phyloP scores from a whole-genome alignment of 1,284 basidiomycete genomes.

The Limonomyces culmigenus region DNA sequence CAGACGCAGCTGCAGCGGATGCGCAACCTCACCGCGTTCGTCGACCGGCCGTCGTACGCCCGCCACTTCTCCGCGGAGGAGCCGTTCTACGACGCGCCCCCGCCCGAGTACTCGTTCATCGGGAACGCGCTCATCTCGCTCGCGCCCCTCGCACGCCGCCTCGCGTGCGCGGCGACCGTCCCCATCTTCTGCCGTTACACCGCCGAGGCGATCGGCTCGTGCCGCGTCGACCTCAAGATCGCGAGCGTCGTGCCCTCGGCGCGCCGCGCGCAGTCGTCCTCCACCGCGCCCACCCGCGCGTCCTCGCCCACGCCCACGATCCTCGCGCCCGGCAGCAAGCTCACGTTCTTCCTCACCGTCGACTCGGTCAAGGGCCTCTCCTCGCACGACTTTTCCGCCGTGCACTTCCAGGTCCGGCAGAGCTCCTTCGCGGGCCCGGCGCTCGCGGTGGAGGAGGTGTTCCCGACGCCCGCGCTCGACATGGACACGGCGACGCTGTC shows the following conservation, averaged over 20 bases:
- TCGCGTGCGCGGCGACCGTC: constrained; percentile 59
- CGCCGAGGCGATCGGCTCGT: constrained; percentile 84
- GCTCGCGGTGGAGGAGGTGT: constrained; percentile 64
- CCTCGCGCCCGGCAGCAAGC: constrained; percentile 55
- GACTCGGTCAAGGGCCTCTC: constrained; percentile 81
- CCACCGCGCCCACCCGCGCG: constrained; percentile 27
- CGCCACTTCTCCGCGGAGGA: constrained; percentile 88
- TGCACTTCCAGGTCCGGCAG: constrained; percentile 74
- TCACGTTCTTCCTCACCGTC: constrained; percentile 69
- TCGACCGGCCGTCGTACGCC: constrained; percentile 83
- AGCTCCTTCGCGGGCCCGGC: constrained; percentile 66
- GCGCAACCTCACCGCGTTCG: constrained; percentile 87
- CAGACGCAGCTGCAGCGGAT: constrained; percentile 83
- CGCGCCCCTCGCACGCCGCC: constrained; percentile 59
- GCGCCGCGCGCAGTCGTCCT: constrained; percentile 43
- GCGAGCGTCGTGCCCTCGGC: constrained; percentile 47
- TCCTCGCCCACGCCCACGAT: constrained; percentile 47
- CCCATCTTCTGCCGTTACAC: constrained; percentile 90
- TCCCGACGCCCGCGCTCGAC: constrained; percentile 59
- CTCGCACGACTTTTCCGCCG: constrained; percentile 67
- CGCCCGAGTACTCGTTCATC: constrained; percentile 82
- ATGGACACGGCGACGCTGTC: constrained; percentile 56
- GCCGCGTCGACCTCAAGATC: constrained; percentile 69
- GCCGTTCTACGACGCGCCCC: constrained; percentile 78
- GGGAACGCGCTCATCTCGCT: constrained; percentile 78